Evolutionary conservation across 2,329 filamentous ascomycete genomes (phyloP).

Genomic region (Coccinonectria pachysandricola): DNA sequence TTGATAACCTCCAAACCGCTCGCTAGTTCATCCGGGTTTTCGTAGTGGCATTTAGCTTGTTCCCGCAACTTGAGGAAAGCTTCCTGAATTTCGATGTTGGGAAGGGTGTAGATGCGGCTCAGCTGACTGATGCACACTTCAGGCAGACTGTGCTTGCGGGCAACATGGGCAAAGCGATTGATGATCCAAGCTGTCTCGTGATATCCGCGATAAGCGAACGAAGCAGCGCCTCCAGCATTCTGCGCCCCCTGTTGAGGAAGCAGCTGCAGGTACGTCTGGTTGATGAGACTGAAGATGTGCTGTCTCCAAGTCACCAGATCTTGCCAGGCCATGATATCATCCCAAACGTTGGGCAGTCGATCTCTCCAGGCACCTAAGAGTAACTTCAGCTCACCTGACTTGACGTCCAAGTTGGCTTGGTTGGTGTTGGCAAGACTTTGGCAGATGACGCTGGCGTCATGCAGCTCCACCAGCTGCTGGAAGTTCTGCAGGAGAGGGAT

Average conservation of each 20-base stretch:
- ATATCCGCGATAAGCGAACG: constrained; percentile 89
- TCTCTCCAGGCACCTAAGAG: constrained; percentile 93
- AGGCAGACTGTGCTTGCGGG: constrained; percentile 89
- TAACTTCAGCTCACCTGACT: constrained; percentile 91
- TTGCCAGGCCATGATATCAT: constrained; percentile 99
- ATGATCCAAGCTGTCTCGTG: constrained; percentile 99
- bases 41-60: constrained; percentile 97
- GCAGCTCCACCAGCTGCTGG: constrained; percentile 92
- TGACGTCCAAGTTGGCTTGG: constrained; percentile 75
- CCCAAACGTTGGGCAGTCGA: constrained; percentile 92
- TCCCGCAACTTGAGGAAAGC: constrained; percentile 97
- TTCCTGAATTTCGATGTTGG: constrained; percentile 99
- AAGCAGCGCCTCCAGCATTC: constrained; percentile 75
- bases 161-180: constrained; percentile 95
- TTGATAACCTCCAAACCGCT: constrained; percentile 97
- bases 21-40: constrained; percentile 84
- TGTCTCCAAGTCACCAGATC: constrained; percentile 99
- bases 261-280: constrained; percentile 80
- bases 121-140: constrained; percentile 97
- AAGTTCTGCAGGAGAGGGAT: constrained; percentile 94
- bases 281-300: constrained; percentile 97
- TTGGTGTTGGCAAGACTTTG: constrained; percentile 80
- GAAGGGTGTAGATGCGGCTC: constrained; percentile 94
- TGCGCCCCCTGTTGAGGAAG: constrained; percentile 64
- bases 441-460: constrained; percentile 95